Percentiles rank a stretch among this genome's conserved stretches.
phyloP scores from a whole-genome alignment of 345 rosid genomes.

The Populus nigra region DNA sequence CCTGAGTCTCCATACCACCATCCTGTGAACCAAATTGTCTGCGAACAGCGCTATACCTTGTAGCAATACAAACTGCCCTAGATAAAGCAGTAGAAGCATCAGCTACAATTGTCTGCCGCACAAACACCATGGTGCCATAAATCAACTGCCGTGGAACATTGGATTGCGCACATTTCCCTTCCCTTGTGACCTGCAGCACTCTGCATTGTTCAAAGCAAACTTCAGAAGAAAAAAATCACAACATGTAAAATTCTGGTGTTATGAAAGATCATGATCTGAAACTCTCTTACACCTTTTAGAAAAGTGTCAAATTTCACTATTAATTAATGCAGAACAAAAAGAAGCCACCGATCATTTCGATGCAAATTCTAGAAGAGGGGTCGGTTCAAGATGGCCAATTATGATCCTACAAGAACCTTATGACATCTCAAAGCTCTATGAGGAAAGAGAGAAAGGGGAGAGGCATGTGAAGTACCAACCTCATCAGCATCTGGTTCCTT shows the following conservation, averaged over 20 bases:
- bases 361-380: background rate
- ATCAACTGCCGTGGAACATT: constrained; percentile 84
- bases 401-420: background rate
- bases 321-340: background rate
- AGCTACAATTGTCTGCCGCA: constrained; percentile 78
- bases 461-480: constrained; percentile 43
- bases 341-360: background rate
- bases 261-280: background rate
- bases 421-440: background rate
- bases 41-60: constrained; percentile 94
- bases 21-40: constrained; percentile 84
- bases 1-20: constrained; percentile 88
- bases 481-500: constrained; percentile 89
- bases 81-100: constrained; percentile 89
- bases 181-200: constrained; percentile 82
- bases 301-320: background rate
- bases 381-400: constrained; percentile 3
- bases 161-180: constrained; percentile 75
- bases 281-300: background rate
- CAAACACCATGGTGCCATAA: constrained; percentile 95
- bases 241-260: background rate
- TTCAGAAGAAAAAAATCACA: background rate
- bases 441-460: constrained; percentile 10
- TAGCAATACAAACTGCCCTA: constrained; percentile 92
- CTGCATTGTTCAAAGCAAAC: constrained; percentile 47